These are phyloP conservation scores for Phytophthora tubulina DNA, from an alignment of 352 stramenopile species.

Conservation along the genomic window DNA sequence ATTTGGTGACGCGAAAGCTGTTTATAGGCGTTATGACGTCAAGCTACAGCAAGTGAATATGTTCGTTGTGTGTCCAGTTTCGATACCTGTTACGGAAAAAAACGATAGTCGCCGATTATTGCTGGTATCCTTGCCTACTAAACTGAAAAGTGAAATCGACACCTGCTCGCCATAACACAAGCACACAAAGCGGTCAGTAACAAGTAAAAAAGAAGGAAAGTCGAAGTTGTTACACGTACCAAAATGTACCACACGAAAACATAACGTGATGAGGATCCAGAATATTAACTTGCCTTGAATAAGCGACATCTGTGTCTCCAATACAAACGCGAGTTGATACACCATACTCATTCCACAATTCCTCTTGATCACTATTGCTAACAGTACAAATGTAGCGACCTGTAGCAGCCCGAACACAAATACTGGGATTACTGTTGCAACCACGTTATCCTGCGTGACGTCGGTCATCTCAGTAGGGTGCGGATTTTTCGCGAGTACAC, in stretches of 20 bases:
- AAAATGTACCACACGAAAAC: slow-evolving; percentile 27
- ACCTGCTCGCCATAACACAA: not conserved
- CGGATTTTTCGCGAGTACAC: not conserved
- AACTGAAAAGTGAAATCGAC: slow-evolving; percentile 31
- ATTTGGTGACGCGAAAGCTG: too few relatives aligned
- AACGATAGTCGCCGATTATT: too few relatives aligned
- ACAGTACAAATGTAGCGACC: slow-evolving; percentile 32
- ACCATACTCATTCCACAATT: slow-evolving; percentile 31
- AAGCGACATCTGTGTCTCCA: slow-evolving; percentile 36
- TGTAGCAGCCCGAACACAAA: slow-evolving; percentile 36
- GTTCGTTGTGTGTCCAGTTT: too few relatives aligned
- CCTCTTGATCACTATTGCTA: slow-evolving; percentile 32
- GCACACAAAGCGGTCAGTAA: not conserved
- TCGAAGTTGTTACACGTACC: not conserved
- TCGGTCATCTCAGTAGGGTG: slow-evolving; percentile 28
- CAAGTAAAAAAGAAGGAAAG: not conserved
- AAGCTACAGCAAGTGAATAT: too few relatives aligned
- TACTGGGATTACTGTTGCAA: slow-evolving; percentile 17
- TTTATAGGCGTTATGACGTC: too few relatives aligned
- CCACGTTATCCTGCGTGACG: slow-evolving; percentile 12
- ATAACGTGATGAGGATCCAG: slow-evolving; percentile 22
- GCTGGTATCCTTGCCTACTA: not conserved
- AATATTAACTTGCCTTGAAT: slow-evolving; percentile 37
- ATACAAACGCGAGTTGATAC: slow-evolving; percentile 47
- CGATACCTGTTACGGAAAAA: too few relatives aligned